Evolutionary conservation across 225 moss, liverwort and hornwort genomes (phyloP).

Genomic region (Ulota crispa): DNA sequence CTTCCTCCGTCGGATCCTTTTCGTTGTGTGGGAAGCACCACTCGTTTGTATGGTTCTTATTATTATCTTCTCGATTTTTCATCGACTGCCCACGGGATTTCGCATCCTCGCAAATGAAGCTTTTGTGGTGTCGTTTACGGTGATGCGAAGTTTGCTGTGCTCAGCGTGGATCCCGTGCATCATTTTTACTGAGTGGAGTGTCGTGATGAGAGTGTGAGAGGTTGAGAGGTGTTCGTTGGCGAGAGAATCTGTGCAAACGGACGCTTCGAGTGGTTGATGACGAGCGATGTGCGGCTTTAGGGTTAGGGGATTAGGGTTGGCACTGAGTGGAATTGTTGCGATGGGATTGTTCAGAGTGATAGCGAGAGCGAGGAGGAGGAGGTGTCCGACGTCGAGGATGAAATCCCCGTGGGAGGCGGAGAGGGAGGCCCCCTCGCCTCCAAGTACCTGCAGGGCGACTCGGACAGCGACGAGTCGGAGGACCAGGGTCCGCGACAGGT

Average conservation of each 20-base stretch:
- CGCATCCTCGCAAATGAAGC: neutral
- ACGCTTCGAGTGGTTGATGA: neutral
- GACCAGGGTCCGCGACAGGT: conserved; percentile 66
- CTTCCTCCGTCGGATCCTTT: neutral
- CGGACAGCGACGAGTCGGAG: conserved; percentile 82
- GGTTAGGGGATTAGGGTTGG: neutral
- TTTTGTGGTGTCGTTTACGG: neutral
- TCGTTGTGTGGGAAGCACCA: neutral
- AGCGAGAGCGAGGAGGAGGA: conserved; percentile 40
- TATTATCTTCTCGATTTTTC: neutral
- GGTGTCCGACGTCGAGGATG: conserved; percentile 29
- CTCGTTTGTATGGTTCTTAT: conserved; percentile 23
- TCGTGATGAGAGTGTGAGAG: neutral
- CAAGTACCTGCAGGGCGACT: conserved; percentile 39
- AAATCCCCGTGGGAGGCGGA: conserved; percentile 12
- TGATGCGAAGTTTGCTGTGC: neutral
- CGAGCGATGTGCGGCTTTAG: neutral
- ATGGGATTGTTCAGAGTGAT: conserved; percentile 26
- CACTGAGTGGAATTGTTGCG: neutral
- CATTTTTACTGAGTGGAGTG: neutral
- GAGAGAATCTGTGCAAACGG: neutral
- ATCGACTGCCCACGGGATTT: neutral
- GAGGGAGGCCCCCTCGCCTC: conserved; percentile 20
- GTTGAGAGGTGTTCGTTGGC: neutral
- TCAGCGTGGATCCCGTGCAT: neutral